Evolutionary conservation across 176 grass and related monocot species (phyloP).

Genomic region (Aegilops sharonensis): DNA sequence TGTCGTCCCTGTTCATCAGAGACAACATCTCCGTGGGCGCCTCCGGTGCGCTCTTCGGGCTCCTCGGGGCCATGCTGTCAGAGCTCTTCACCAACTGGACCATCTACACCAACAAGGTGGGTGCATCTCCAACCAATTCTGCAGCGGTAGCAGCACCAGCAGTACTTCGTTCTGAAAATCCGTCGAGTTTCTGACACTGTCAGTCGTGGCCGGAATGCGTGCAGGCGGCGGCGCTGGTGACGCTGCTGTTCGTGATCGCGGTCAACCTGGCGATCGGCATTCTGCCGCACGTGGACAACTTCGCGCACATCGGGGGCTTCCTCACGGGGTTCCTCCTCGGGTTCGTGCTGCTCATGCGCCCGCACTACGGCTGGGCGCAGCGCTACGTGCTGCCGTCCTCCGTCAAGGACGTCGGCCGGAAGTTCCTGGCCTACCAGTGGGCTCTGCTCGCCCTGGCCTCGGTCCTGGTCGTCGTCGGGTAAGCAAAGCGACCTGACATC

Average conservation of each 20-base stretch:
- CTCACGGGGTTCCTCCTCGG: conserved; percentile 85
- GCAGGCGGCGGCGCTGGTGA: conserved; percentile 68
- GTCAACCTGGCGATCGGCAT: conserved; percentile 86
- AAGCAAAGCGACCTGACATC: conserved; percentile 17
- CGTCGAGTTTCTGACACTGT: background rate
- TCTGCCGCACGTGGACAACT: conserved; percentile 89
- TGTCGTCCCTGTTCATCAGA: conserved; percentile 82
- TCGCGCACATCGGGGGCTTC: conserved; percentile 89
- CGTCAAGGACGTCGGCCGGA: conserved; percentile 54
- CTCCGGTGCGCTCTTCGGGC: conserved; percentile 86
- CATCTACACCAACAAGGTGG: conserved; percentile 92
- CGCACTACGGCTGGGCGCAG: conserved; percentile 72
- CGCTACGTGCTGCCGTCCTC: conserved; percentile 53
- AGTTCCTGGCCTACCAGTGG: conserved; percentile 77
- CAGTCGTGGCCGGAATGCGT: too few species aligned
- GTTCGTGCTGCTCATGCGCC: conserved; percentile 72
- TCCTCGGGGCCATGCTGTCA: conserved; percentile 93
- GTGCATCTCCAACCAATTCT: background rate
- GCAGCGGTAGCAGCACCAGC: background rate
- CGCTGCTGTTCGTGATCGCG: conserved; percentile 68
- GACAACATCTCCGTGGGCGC: conserved; percentile 90
- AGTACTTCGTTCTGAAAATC: background rate
- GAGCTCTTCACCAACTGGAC: conserved; percentile 98
- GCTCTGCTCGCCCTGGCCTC: conserved; percentile 45
- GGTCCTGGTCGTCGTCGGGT: conserved; percentile 55